Conservation (phyloP, 2,329 filamentous ascomycete species). For the Alternaria longipes region DNA sequence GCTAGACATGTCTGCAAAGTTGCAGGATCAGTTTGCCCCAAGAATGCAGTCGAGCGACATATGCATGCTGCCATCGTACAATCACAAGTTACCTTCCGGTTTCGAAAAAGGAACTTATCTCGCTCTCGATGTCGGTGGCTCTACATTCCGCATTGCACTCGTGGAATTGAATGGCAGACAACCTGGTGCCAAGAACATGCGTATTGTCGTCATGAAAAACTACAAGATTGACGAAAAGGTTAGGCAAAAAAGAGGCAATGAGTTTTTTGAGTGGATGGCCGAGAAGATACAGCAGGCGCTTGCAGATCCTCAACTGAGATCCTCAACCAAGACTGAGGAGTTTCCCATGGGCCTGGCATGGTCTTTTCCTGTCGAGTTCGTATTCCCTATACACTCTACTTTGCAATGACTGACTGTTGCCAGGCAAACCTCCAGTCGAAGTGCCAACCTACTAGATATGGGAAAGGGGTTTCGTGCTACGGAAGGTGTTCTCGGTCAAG, state of each 20-base stretch:
- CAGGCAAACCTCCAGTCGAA: constrained; percentile 66
- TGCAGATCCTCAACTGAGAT: constrained; percentile 50
- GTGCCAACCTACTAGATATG: constrained; percentile 68
- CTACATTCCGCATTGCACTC: constrained; percentile 70
- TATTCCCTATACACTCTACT: constrained; percentile 1
- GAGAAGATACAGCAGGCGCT: constrained; percentile 66
- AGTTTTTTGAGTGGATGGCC: constrained; percentile 75
- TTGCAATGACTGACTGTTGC: constrained; percentile 23
- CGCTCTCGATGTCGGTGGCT: constrained; percentile 72
- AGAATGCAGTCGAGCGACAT: constrained; percentile 65
- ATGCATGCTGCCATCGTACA: constrained; percentile 73
- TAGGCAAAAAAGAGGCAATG: constrained; percentile 62
- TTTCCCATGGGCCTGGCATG: constrained; percentile 70
- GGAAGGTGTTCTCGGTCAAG: constrained; percentile 66
- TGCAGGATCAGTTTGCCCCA: constrained; percentile 63
- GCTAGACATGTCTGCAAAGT: constrained; percentile 55
- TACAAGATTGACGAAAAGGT: constrained; percentile 66
- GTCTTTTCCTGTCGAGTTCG: constrained; percentile 71
- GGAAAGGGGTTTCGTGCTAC: constrained; percentile 72
- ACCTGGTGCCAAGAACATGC: constrained; percentile 58
- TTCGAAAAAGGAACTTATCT: constrained; percentile 68
- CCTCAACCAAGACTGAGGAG: constrained; percentile 49
- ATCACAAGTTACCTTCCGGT: constrained; percentile 68
- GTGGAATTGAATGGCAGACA: constrained; percentile 63
- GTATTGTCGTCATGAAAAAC: constrained; percentile 63